phyloP scores from a whole-genome alignment of 2,329 filamentous ascomycete species.

The Pseudopithomyces chartarum region DNA sequence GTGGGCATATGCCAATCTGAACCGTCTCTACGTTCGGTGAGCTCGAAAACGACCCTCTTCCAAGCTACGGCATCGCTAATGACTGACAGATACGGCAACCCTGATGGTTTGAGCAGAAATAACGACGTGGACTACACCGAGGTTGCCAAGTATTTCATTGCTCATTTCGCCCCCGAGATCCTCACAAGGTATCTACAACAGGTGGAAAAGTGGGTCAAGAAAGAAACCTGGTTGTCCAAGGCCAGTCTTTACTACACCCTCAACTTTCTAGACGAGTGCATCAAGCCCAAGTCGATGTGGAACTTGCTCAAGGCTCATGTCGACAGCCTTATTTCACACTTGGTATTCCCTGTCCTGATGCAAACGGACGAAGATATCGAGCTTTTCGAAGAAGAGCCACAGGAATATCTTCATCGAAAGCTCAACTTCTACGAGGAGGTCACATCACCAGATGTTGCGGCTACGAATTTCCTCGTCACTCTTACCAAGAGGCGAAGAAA shows the following conservation, averaged over 20 bases:
- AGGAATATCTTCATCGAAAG: slow-evolving; percentile 96
- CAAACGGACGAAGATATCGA: slow-evolving; percentile 90
- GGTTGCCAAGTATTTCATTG: slow-evolving; percentile 89
- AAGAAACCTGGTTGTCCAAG: slow-evolving; percentile 92
- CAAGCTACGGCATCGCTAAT: slow-evolving; percentile 18
- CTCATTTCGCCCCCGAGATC: slow-evolving; percentile 92
- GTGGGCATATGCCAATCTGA: slow-evolving; percentile 98
- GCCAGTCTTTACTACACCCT: slow-evolving; percentile 92
- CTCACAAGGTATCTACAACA: slow-evolving; percentile 92
- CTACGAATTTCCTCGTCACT: slow-evolving; percentile 94
- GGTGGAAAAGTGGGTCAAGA: slow-evolving; percentile 97
- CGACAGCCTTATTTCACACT: slow-evolving; percentile 89
- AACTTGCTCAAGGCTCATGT: slow-evolving; percentile 89
- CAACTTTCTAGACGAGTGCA: slow-evolving; percentile 94
- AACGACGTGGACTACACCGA: slow-evolving; percentile 77
- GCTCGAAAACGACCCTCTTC: slow-evolving; percentile 23
- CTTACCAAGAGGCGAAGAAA: slow-evolving; percentile 93
- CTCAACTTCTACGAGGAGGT: slow-evolving; percentile 98
- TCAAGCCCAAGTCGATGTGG: slow-evolving; percentile 98
- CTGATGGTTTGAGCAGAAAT: slow-evolving; percentile 71
- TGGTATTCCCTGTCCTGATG: slow-evolving; percentile 94
- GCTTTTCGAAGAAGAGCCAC: slow-evolving; percentile 90
- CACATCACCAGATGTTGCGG: slow-evolving; percentile 90
- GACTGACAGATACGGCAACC: slow-evolving; percentile 83
- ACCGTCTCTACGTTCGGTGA: slow-evolving; percentile 90